Evolutionary conservation across 805 yeast species (phyloP), one percentile per base, ranked within the genome.

Genomic region (Lachancea cidri): DNA sequence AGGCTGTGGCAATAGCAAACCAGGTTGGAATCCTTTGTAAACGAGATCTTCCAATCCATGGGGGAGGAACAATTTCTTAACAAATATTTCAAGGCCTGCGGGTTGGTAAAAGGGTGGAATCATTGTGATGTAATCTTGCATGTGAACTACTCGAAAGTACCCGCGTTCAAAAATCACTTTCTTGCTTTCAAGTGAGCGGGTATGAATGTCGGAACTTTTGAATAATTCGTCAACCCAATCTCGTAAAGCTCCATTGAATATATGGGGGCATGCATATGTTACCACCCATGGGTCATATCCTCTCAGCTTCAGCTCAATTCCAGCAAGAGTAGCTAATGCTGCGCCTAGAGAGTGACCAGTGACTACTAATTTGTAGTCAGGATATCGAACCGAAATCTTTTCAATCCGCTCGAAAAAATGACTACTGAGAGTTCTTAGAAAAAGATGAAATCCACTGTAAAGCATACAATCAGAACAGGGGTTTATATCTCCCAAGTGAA

Each of bases 271-370:
- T 1, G 81, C 93, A 61, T 65, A 79, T 1, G 83, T 69, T 15
- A 82, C 59, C 1, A 81, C 75, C 30, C 71, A 54, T 0, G 84
- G 82, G 5, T 73, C 57, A 42, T 63, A 64, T 0, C 86, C 86
- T 54, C 74, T 47, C 15, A 76, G 52, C 41, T 71, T 62, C 35
- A 81, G 66, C 51, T 84, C 93, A 17, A 78, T 67, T 0, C 83
- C 91, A 6, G 76, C 71, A 25, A 85, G 60, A 3, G 70, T 61
- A 1, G 88, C 81, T 38, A 82, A 58, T 0, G 89, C 88, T 5
- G 81, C 94, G 3, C 88, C 89, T 32, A 85, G 60, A 0, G 93
- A 85, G 60, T 86, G 95, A 0, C 94, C 94, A 1, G 79, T 66
- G 1, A 81, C 68, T 1, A 74, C 68, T 4, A 83, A 43, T 16